These are phyloP conservation scores for Trypanosoma scelopori DNA, from an alignment of 208 protist species.

Conservation along the genomic window DNA sequence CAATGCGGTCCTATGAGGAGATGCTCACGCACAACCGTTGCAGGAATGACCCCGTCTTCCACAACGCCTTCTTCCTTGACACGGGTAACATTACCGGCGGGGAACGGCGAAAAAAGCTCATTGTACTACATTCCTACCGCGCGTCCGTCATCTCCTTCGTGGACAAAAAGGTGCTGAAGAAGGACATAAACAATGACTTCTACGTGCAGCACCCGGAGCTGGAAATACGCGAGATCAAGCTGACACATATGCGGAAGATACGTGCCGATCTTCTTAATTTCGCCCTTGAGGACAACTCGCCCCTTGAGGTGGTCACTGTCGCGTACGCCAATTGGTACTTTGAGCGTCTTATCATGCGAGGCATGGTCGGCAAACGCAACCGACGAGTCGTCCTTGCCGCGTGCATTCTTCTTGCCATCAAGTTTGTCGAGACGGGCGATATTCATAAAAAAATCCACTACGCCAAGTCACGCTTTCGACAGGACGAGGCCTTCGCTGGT, in stretches of 20 bases:
- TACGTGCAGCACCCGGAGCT: constrained; percentile 84
- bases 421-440: constrained; percentile 84
- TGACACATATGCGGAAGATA: constrained; percentile 79
- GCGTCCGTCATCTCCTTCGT: constrained; percentile 84
- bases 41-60: constrained; percentile 58
- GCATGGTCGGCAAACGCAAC: constrained; percentile 82
- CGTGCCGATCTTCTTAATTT: constrained; percentile 70
- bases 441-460: constrained; percentile 68
- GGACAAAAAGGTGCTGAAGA: constrained; percentile 81
- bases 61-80: constrained; percentile 79
- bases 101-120: constrained; percentile 82
- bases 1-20: constrained; percentile 75
- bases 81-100: constrained; percentile 81
- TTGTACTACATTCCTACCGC: constrained; percentile 72
- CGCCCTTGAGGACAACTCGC: constrained; percentile 63
- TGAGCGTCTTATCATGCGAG: constrained; percentile 73
- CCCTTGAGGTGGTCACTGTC: constrained; percentile 68
- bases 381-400: constrained; percentile 66
- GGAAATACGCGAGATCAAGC: constrained; percentile 81
- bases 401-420: constrained; percentile 77
- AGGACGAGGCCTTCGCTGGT: constrained; percentile 50
- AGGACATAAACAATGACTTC: constrained; percentile 86
- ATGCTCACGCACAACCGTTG: constrained; percentile 48
- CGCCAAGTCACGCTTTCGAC: constrained; percentile 57
- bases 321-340: constrained; percentile 90